A percentile compares a stretch with the other conserved stretches of the same genome.
phyloP scores from a whole-genome alignment of 805 yeast species.

The Saturnispora silvae region DNA sequence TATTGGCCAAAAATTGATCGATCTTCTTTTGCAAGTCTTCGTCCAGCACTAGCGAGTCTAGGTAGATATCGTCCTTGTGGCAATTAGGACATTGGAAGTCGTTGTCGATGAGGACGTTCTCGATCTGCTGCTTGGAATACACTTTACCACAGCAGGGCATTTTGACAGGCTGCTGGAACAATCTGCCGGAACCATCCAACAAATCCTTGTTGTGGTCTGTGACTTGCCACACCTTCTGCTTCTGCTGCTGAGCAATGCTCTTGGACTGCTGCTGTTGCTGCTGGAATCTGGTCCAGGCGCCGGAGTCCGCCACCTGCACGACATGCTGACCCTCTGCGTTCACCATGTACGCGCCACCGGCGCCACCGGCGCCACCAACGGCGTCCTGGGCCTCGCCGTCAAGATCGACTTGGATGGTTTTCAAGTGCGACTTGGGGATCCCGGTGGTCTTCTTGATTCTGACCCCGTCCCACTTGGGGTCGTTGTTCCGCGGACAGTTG shows the following conservation, averaged over 20 bases:
- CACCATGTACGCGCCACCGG: slow-evolving; percentile 47
- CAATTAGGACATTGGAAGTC: slow-evolving; percentile 92
- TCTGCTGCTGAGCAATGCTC: slow-evolving; percentile 10
- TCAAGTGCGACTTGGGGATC: slow-evolving; percentile 87
- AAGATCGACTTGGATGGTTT: too few relatives aligned
- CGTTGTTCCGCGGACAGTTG: slow-evolving; percentile 88
- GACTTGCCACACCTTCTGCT: slow-evolving; percentile 10
- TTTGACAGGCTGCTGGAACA: slow-evolving; percentile 61
- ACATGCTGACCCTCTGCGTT: slow-evolving; percentile 95
- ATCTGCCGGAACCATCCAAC: slow-evolving; percentile 50
- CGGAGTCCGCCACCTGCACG: slow-evolving; percentile 87
- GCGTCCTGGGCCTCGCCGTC: slow-evolving; percentile 71
- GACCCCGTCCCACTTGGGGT: slow-evolving; percentile 90
- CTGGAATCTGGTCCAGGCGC: slow-evolving; percentile 83
- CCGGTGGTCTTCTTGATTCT: slow-evolving; percentile 90
- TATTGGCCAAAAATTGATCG: slow-evolving; percentile 35
- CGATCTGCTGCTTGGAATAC: slow-evolving; percentile 53
- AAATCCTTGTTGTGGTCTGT: slow-evolving; percentile 49
- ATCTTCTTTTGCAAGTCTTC: slow-evolving; percentile 48
- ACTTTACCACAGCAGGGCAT: slow-evolving; percentile 61
- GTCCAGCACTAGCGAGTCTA: slow-evolving; percentile 62
- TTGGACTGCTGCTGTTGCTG: slow-evolving; percentile 6
- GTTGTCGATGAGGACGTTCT: slow-evolving; percentile 56
- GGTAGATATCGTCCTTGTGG: slow-evolving; percentile 55
- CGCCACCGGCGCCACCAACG: slow-evolving; percentile 34